phyloP scores from a whole-genome alignment of 306 rosid species.

The Quercus rubra region DNA sequence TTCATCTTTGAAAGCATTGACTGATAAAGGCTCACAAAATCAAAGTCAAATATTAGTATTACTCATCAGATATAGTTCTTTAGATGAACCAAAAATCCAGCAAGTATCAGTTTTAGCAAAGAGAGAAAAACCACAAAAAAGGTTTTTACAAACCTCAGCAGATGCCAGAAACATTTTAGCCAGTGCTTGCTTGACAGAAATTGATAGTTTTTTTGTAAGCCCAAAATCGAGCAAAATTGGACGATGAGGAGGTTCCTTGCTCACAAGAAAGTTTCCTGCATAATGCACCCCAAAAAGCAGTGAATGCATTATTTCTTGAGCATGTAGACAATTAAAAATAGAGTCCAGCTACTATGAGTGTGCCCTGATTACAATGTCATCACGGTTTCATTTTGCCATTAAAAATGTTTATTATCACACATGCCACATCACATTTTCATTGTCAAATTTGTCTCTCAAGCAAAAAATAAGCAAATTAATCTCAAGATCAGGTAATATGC shows the following conservation, averaged over 20 bases:
- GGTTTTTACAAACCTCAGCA: conserved; percentile 73
- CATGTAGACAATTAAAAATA: background rate
- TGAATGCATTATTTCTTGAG: conserved; percentile 11
- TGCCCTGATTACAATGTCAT: background rate
- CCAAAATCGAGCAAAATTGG: conserved; percentile 98
- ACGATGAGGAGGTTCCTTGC: conserved; percentile 90
- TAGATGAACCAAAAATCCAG: background rate
- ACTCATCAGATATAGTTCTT: background rate
- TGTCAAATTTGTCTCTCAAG: background rate
- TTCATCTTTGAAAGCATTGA: background rate
- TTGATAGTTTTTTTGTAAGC: conserved; percentile 79
- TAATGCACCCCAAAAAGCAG: conserved; percentile 17
- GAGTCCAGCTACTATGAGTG: background rate
- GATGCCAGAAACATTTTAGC: conserved; percentile 98
- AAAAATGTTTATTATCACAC: background rate
- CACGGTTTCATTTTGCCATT: background rate
- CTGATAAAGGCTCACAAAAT: background rate
- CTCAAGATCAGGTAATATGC: background rate
- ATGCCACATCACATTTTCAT: background rate
- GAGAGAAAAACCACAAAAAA: background rate
- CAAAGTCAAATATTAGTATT: background rate
- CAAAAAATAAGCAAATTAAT: background rate
- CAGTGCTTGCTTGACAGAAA: conserved; percentile 72
- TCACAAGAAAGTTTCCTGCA: conserved; percentile 94
- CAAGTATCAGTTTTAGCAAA: background rate